Evolutionary conservation across 352 stramenopile species (phyloP).

Genomic region (Pythium aristosporum): DNA sequence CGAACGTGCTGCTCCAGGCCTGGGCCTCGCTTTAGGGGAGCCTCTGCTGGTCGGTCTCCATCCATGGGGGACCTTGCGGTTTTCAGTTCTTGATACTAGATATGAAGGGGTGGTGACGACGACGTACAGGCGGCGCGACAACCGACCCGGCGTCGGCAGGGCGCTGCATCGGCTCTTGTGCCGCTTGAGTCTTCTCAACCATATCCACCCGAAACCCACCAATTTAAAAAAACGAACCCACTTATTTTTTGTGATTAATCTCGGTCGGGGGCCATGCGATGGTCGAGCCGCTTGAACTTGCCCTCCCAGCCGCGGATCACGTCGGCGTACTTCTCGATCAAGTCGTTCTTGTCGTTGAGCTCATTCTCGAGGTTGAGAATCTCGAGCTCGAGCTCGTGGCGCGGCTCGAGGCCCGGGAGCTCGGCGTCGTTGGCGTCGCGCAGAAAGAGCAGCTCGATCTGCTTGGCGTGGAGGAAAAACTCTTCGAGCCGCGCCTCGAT

Average conservation of each 20-base stretch:
- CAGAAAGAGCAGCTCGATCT: conserved; percentile 76
- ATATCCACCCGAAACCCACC: no score
- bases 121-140: conserved; percentile 7
- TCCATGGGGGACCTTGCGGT: no score
- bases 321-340: conserved; percentile 84
- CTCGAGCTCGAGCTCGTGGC: conserved; percentile 69
- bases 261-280: conserved; percentile 57
- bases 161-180: conserved; percentile 15
- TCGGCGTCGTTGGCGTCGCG: conserved; percentile 28
- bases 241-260: conserved; percentile 26
- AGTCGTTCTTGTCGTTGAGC: conserved; percentile 79
- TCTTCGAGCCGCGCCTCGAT: conserved; percentile 66
- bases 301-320: conserved; percentile 82
- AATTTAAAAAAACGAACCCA: background rate
- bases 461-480: conserved; percentile 83
- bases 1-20: conserved; percentile 68
- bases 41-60: no score
- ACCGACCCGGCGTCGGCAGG: background rate
- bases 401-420: conserved; percentile 19
- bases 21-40: conserved; percentile 67
- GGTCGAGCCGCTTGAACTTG: conserved; percentile 81
- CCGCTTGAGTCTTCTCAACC: background rate
- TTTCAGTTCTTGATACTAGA: no score
- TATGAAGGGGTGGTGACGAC: no score
- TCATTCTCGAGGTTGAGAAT: conserved; percentile 74